Evolutionary conservation across 2,329 filamentous ascomycete species (phyloP).

Genomic region (Botrytis deweyae): DNA sequence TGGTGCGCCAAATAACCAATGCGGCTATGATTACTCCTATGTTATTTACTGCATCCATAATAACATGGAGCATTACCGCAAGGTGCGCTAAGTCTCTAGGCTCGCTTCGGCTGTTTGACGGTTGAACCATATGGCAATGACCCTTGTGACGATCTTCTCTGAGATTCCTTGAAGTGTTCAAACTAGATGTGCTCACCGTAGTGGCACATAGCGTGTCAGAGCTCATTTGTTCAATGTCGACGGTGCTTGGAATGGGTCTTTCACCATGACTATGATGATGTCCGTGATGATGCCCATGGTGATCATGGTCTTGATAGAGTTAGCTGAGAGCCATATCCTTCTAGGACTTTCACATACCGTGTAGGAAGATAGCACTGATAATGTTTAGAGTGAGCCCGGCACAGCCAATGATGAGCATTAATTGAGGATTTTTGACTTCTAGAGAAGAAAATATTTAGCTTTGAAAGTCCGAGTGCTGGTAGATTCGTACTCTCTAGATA

Average conservation of each 20-base stretch:
- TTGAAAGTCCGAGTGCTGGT: neutral
- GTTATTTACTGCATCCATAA: slow-evolving; percentile 75
- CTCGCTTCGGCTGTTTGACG: slow-evolving; percentile 37
- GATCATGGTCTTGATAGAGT: slow-evolving; percentile 25
- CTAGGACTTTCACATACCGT: slow-evolving; percentile 47
- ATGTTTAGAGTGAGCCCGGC: slow-evolving; percentile 67
- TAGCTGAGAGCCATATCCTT: neutral
- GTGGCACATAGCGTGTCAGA: slow-evolving; percentile 11
- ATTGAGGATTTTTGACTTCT: slow-evolving; percentile 63
- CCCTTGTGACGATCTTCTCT: slow-evolving; percentile 44
- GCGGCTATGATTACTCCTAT: slow-evolving; percentile 71
- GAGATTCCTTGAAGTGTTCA: neutral
- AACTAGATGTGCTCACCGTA: neutral
- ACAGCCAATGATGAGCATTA: slow-evolving; percentile 69
- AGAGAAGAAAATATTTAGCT: neutral
- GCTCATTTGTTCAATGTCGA: slow-evolving; percentile 21
- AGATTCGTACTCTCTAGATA: slow-evolving; percentile 50
- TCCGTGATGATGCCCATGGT: slow-evolving; percentile 18
- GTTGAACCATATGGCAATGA: slow-evolving; percentile 48
- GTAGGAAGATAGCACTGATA: slow-evolving; percentile 63
- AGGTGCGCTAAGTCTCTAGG: slow-evolving; percentile 67
- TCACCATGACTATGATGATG: slow-evolving; percentile 6
- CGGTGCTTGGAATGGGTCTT: neutral
- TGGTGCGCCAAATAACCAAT: slow-evolving; percentile 64
- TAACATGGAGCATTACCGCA: slow-evolving; percentile 67